These are phyloP conservation scores for Sporisorium graminicola DNA, from an alignment of 1,284 basidiomycete genomes.

Conservation along the genomic window DNA sequence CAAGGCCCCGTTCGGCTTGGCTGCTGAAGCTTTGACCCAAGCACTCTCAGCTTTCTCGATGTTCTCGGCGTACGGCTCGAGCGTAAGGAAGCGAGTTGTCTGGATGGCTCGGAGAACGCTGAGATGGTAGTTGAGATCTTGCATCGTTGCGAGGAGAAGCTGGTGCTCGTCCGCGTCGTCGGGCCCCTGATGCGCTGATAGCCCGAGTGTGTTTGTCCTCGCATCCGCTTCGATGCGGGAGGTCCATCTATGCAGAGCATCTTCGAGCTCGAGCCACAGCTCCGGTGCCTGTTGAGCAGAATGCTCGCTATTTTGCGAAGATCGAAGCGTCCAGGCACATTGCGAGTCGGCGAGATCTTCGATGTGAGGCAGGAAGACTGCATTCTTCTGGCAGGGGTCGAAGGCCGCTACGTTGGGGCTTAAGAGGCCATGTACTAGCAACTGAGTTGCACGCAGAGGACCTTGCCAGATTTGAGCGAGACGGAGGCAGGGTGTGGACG, in stretches of 20 bases:
- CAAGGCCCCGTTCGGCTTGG: not conserved
- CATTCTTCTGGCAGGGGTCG: conserved; percentile 23
- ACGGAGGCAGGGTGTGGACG: conserved; percentile 7
- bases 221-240: conserved; percentile 11
- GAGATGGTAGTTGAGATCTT: conserved; percentile 10
- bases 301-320: not conserved
- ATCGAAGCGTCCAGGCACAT: conserved; percentile 1
- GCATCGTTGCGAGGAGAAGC: not conserved
- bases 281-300: conserved; percentile 18
- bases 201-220: not conserved
- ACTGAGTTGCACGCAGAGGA: conserved; percentile 7
- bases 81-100: conserved; percentile 17
- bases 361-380: conserved; percentile 22
- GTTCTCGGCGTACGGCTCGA: conserved; percentile 31
- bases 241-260: conserved; percentile 14
- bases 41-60: conserved; percentile 12
- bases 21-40: conserved; percentile 12
- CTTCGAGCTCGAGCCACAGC: conserved; percentile 29
- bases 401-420: conserved; percentile 23
- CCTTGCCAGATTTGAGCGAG: conserved; percentile 29
- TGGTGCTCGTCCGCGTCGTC: conserved; percentile 31
- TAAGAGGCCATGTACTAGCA: conserved; percentile 12
- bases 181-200: conserved; percentile 8
- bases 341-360: conserved; percentile 28
- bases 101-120: conserved; percentile 15